Base-by-base conservation (phyloP, 116 monocot species). In the Papilionanthe hybrid region DNA sequence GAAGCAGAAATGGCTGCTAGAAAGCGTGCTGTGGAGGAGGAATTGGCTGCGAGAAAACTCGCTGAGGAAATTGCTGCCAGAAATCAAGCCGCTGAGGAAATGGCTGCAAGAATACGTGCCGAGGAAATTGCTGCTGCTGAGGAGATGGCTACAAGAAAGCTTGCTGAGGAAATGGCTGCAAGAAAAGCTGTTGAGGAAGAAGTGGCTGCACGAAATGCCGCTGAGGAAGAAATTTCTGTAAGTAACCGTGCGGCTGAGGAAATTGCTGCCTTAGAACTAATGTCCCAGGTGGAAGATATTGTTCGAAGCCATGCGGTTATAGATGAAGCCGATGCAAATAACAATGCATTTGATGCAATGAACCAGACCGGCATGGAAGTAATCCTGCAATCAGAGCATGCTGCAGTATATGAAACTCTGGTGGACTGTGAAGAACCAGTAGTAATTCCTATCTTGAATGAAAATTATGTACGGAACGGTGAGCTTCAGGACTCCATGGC, bases 1-100 rank as follows among this genome's bases (percentile, higher is more conserved):
- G 86, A 90, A 80, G 90, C 87, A 72, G 94, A 92, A 83, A 85
- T 88, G 75, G 86, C 85, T 55, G 89, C 83, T n/a, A 81, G 78
- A 50, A 83, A 84, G 7, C 79, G 68, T 56, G 87, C 84, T 5
- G 82, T 78, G 18, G 85, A 81, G 78, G 83, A 82, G 58, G 85
- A 85, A 63, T 43, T 66, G 8, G 86, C 85, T 53, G 89, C 83
- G n/a, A 81, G 78, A 57, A 83, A 86, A 4, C 79, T 77, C 56
- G 87, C 84, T 6, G 50, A 50, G 3, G 83, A 82, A 69, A 81
- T 83, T 63, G 45, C 67, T 25, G 72, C 79, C 9, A 79, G 27
- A 28, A 50, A 12, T 19, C 68, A 22, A 72, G 19, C 12, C 71
- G 80, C 57, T 42, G 57, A 74, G 56, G 80, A 80, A 80, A 72